Conservation (phyloP, 1,139 yeast genomes). For the Geotrichum carabidarum region DNA sequence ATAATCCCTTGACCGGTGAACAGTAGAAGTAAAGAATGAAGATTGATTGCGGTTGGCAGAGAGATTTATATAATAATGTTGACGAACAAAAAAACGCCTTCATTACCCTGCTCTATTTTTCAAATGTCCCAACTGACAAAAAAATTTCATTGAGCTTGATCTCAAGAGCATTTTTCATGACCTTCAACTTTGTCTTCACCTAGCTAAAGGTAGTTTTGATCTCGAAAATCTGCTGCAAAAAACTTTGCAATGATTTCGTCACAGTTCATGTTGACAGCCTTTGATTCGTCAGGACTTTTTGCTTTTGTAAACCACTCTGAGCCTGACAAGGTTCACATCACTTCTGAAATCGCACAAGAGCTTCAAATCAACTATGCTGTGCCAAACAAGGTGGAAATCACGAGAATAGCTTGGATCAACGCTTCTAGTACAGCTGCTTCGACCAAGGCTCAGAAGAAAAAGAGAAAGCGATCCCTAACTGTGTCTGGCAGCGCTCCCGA, state of each 20-base stretch:
- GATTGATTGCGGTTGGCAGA: neutral
- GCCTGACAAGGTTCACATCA: too few species aligned
- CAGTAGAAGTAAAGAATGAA: neutral
- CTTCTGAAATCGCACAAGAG: too few species aligned
- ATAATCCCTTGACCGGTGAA: neutral
- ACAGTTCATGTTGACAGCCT: too few species aligned
- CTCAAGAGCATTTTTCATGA: too few species aligned
- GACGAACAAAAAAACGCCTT: neutral
- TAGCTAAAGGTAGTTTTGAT: too few species aligned
- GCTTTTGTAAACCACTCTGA: too few species aligned
- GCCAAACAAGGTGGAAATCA: neutral
- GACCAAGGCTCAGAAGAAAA: constrained; percentile 34
- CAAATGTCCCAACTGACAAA: neutral
- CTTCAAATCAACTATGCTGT: neutral
- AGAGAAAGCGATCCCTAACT: constrained; percentile 29
- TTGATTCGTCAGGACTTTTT: too few species aligned
- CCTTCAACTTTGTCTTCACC: too few species aligned
- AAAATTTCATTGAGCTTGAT: constrained; percentile 2
- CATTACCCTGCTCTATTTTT: neutral
- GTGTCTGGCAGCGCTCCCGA: constrained; percentile 8
- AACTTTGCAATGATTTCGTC: too few species aligned
- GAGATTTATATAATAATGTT: neutral
- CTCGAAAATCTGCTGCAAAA: too few species aligned
- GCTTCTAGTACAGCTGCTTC: constrained; percentile 12
- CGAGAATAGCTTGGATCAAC: neutral